Conservation (phyloP, 805 yeast genomes). For the Lachancea meyersii region DNA sequence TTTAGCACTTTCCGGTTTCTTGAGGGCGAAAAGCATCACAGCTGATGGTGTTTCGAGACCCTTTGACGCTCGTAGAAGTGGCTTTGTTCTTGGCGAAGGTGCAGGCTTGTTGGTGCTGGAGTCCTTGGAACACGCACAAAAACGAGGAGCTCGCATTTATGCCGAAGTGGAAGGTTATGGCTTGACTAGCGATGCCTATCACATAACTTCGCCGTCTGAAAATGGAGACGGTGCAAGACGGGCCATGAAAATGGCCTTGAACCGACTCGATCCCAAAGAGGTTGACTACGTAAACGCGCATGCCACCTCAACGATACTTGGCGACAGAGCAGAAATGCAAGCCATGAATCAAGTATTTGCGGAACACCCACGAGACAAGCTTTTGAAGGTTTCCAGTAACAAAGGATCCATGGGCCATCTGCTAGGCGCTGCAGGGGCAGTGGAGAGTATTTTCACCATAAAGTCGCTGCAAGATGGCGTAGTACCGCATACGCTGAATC, state of each 20-base stretch:
- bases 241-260: conserved; percentile 74
- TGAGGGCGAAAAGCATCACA: conserved; percentile 77
- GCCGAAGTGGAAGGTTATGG: conserved; percentile 89
- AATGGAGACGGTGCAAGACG: conserved; percentile 79
- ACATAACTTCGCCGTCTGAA: conserved; percentile 84
- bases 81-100: conserved; percentile 94
- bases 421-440: conserved; percentile 93
- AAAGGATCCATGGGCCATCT: conserved; percentile 93
- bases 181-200: conserved; percentile 82
- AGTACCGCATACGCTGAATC: conserved; percentile 79
- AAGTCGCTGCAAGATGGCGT: conserved; percentile 50
- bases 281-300: conserved; percentile 89
- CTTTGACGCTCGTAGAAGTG: conserved; percentile 69
- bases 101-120: conserved; percentile 78
- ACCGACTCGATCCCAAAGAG: conserved; percentile 40
- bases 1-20: conserved; percentile 80
- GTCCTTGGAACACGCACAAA: conserved; percentile 65
- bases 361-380: not conserved
- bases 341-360: conserved; percentile 59
- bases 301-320: conserved; percentile 87
- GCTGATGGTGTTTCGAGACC: conserved; percentile 74
- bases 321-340: conserved; percentile 79
- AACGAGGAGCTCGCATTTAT: conserved; percentile 59
- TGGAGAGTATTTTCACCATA: conserved; percentile 79
- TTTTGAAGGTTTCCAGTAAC: conserved; percentile 62